A percentile compares a stretch with the other conserved stretches of the same genome.
phyloP scores from a whole-genome alignment of 352 stramenopile genomes.

The Globisporangium cystogenes region DNA sequence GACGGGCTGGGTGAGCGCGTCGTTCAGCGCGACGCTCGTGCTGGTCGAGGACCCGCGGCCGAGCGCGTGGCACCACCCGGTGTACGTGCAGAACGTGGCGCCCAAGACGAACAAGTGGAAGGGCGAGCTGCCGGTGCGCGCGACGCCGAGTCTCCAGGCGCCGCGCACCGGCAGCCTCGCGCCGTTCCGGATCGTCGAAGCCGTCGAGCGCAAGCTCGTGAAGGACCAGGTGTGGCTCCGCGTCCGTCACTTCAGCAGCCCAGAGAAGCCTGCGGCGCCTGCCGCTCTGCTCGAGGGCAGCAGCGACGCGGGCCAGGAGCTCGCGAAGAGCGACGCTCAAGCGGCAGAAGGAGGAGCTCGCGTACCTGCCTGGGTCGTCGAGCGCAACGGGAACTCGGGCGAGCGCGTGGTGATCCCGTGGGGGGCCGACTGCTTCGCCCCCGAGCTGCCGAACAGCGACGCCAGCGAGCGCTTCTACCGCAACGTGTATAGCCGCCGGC shows the following conservation, averaged over 20 bases:
- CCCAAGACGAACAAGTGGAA: constrained; percentile 43
- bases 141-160: constrained; percentile 56
- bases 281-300: background rate
- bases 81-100: constrained; percentile 71
- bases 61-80: constrained; percentile 20
- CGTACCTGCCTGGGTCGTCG: constrained; percentile 73
- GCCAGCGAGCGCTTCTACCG: constrained; percentile 57
- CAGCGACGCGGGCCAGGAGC: background rate
- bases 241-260: constrained; percentile 22
- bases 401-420: constrained; percentile 60
- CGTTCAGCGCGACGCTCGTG: constrained; percentile 39
- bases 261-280: constrained; percentile 2
- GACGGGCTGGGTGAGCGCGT: constrained; percentile 61
- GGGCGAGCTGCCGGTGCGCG: constrained; percentile 57
- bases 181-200: constrained; percentile 46
- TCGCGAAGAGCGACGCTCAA: background rate
- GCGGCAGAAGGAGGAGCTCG: too few relatives aligned
- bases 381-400: constrained; percentile 66
- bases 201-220: constrained; percentile 60
- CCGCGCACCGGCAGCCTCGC: constrained; percentile 41
- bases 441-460: constrained; percentile 25
- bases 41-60: constrained; percentile 48
- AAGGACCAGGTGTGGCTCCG: constrained; percentile 74
- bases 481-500: constrained; percentile 53
- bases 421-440: constrained; percentile 21